Percentiles rank a stretch among this genome's conserved stretches.
Conservation (phyloP, 176 grass and related monocot species). For the Carex parvula region DNA sequence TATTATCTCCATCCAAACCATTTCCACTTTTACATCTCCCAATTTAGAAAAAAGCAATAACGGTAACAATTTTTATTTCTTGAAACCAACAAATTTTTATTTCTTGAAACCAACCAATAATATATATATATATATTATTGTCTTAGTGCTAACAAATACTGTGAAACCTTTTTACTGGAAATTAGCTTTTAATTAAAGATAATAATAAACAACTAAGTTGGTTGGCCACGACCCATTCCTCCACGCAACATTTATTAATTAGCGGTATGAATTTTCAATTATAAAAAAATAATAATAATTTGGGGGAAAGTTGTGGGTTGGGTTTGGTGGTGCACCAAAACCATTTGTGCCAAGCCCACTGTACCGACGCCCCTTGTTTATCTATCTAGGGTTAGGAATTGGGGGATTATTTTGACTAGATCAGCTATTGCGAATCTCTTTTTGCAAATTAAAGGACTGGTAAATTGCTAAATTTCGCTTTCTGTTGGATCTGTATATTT, state of each 20-base stretch:
- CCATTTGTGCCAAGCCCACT: slow-evolving; percentile 10
- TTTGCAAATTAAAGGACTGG: slow-evolving; percentile 28
- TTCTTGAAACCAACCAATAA: too few species aligned
- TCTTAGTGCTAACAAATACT: neutral
- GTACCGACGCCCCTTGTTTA: slow-evolving; percentile 17
- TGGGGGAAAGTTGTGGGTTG: neutral
- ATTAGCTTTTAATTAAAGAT: neutral
- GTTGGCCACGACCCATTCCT: slow-evolving; percentile 1
- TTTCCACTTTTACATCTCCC: neutral
- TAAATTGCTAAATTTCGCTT: slow-evolving; percentile 16
- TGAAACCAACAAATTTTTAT: neutral
- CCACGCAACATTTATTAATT: slow-evolving; percentile 18
- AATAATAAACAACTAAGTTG: slow-evolving; percentile 7
- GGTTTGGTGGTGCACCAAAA: slow-evolving; percentile 11
- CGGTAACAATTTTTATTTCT: neutral
- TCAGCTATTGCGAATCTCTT: slow-evolving; percentile 17
- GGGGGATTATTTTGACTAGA: slow-evolving; percentile 13
- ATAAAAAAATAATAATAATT: neutral
- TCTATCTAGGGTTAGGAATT: slow-evolving; percentile 23
- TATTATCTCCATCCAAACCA: neutral
- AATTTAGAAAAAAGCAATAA: neutral
- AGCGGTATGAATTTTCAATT: neutral
- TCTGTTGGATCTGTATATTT: slow-evolving; percentile 6
- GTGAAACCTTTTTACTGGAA: neutral
- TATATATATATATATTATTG: neutral